These are phyloP conservation scores for Leishmania tarentolae DNA, from an alignment of 208 protist species.

Conservation along the genomic window DNA sequence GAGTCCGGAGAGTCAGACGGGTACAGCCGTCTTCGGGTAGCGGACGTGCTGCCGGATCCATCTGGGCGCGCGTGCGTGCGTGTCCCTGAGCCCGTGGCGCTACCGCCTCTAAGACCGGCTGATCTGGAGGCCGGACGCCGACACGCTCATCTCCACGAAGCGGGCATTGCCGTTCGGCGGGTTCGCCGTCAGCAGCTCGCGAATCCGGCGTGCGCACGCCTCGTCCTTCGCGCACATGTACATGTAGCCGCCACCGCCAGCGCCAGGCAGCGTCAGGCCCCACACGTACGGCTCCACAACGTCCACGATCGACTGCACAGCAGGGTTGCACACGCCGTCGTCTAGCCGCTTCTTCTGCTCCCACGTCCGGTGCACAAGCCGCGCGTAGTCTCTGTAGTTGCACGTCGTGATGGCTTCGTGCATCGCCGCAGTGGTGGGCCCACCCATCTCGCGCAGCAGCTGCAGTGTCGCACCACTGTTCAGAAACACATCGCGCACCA, in stretches of 20 bases:
- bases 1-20: too few species aligned
- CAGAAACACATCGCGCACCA: slow-evolving; percentile 50
- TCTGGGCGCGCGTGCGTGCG: too few species aligned
- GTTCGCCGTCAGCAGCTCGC: slow-evolving; percentile 33
- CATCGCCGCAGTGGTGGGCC: slow-evolving; percentile 35
- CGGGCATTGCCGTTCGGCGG: slow-evolving; percentile 49
- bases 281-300: slow-evolving; percentile 43
- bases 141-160: slow-evolving; percentile 60
- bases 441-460: slow-evolving; percentile 46
- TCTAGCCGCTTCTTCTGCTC: slow-evolving; percentile 59
- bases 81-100: too few species aligned
- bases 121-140: slow-evolving; percentile 38
- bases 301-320: slow-evolving; percentile 45
- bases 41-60: neutral
- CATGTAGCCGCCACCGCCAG: slow-evolving; percentile 75
- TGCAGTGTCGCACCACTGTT: slow-evolving; percentile 31
- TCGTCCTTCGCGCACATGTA: slow-evolving; percentile 64
- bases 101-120: slow-evolving; percentile 13
- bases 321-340: slow-evolving; percentile 32
- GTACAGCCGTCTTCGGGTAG: neutral
- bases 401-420: slow-evolving; percentile 44
- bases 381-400: slow-evolving; percentile 43
- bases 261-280: slow-evolving; percentile 54
- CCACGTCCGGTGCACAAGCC: slow-evolving; percentile 46
- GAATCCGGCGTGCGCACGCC: slow-evolving; percentile 36